phyloP scores from a whole-genome alignment of 2,329 filamentous ascomycete species.

The Cercospora sp. region DNA sequence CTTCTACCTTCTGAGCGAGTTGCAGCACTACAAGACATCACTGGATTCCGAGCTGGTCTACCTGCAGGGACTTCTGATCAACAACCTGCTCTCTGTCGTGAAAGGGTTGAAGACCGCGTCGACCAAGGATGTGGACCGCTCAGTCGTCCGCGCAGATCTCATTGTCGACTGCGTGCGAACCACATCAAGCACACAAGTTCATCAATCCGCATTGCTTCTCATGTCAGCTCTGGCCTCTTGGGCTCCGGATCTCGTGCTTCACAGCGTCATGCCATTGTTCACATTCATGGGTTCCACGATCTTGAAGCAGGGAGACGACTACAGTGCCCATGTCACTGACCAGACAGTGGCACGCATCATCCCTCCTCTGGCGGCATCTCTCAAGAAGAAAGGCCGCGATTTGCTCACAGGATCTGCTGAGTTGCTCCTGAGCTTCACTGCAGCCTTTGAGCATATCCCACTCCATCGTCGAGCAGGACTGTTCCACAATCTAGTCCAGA shows the following conservation, averaged over 20 bases:
- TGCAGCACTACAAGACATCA: slow-evolving; percentile 80
- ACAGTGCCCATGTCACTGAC: slow-evolving; percentile 93
- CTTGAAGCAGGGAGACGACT: slow-evolving; percentile 89
- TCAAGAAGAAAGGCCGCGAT: slow-evolving; percentile 75
- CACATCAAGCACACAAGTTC: slow-evolving; percentile 87
- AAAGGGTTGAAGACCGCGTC: slow-evolving; percentile 63
- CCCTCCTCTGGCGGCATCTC: slow-evolving; percentile 81
- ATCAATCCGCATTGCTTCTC: slow-evolving; percentile 84
- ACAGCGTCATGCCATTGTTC: slow-evolving; percentile 99
- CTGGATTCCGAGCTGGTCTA: slow-evolving; percentile 87
- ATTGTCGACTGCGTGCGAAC: slow-evolving; percentile 93
- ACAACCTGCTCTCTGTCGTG: slow-evolving; percentile 80
- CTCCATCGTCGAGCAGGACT: slow-evolving; percentile 78
- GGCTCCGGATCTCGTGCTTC: slow-evolving; percentile 85
- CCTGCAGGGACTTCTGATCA: slow-evolving; percentile 79
- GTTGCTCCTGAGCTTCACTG: slow-evolving; percentile 91
- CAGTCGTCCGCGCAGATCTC: slow-evolving; percentile 81
- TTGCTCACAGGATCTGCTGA: slow-evolving; percentile 81
- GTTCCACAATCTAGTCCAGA: slow-evolving; percentile 81
- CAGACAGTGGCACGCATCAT: slow-evolving; percentile 92
- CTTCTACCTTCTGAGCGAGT: slow-evolving; percentile 81
- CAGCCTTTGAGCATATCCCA: slow-evolving; percentile 94
- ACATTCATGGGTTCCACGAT: slow-evolving; percentile 96
- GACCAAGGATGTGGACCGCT: slow-evolving; percentile 64
- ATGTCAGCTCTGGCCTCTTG: slow-evolving; percentile 84